Percentiles rank a stretch among this genome's conserved stretches.
Evolutionary conservation across 2,329 filamentous ascomycete genomes (phyloP).

Genomic region (Spiromastix sp.): DNA sequence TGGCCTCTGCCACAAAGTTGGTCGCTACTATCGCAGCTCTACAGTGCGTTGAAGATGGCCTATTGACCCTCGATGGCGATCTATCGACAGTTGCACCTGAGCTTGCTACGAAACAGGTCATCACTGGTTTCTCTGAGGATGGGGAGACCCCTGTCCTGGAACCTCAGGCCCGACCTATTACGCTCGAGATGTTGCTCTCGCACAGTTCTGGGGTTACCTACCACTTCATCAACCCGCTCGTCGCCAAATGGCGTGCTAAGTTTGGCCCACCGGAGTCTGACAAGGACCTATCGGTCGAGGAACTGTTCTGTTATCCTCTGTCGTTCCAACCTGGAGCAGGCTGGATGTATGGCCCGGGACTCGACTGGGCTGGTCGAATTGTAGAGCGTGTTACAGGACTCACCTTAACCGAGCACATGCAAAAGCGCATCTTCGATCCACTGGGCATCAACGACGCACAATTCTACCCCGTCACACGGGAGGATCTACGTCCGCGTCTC

Average conservation of each 20-base stretch:
- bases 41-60: conserved; percentile 1
- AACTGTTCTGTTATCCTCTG: conserved; percentile 36
- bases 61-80: not conserved
- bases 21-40: not conserved
- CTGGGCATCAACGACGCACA: not conserved
- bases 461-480: not conserved
- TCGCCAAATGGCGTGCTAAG: conserved; percentile 26
- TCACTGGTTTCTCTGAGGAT: not conserved
- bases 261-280: conserved; percentile 15
- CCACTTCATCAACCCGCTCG: conserved; percentile 29
- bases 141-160: not conserved
- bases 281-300: conserved; percentile 36
- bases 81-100: not conserved
- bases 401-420: conserved; percentile 1
- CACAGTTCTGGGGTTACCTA: conserved; percentile 43
- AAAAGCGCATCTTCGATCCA: conserved; percentile 2
- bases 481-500: not conserved
- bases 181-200: conserved; percentile 41
- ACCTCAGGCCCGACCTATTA: conserved; percentile 30
- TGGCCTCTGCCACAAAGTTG: not conserved
- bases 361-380: conserved; percentile 44
- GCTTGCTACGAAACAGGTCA: not conserved
- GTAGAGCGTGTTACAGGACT: conserved; percentile 8
- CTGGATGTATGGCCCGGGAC: conserved; percentile 41
- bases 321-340: conserved; percentile 40